These are phyloP conservation scores for Rhizophagus clarus DNA, from an alignment of 192 early-diverging fungal genomes.

Conservation along the genomic window DNA sequence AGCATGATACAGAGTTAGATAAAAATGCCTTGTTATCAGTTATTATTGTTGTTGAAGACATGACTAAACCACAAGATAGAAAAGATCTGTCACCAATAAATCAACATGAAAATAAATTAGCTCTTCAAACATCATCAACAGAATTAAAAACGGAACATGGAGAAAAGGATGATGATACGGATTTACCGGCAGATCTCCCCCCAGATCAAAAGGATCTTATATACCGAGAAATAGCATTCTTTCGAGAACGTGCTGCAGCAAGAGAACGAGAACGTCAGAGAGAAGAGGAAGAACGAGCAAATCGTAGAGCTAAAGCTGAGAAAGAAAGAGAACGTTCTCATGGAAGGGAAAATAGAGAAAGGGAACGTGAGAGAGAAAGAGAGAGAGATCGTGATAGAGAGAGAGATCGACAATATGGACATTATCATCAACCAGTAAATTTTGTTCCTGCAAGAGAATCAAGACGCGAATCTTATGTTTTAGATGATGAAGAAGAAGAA, in stretches of 20 bases:
- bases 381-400: constrained; percentile 39
- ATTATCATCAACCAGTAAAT: constrained; percentile 35
- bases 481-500: constrained; percentile 47
- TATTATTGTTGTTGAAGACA: constrained; percentile 45
- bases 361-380: constrained; percentile 26
- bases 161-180: constrained; percentile 44
- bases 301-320: constrained; percentile 29
- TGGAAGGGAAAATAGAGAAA: constrained; percentile 38
- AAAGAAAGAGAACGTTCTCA: constrained; percentile 36
- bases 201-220: constrained; percentile 62
- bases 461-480: constrained; percentile 31
- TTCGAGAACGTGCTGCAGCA: constrained; percentile 61
- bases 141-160: constrained; percentile 23
- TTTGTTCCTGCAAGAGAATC: constrained; percentile 49
- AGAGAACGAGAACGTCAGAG: constrained; percentile 55
- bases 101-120: constrained; percentile 15
- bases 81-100: constrained; percentile 14
- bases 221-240: constrained; percentile 60
- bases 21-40: constrained; percentile 49
- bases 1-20: constrained; percentile 54
- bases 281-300: constrained; percentile 50
- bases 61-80: constrained; percentile 36
- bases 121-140: constrained; percentile 11
- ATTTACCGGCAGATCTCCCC: constrained; percentile 50
- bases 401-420: constrained; percentile 33